Percentiles rank a stretch among this genome's conserved stretches.
These are phyloP conservation scores for Solanum gandarillasii DNA, from an alignment of 257 asterid species.

Conservation along the genomic window DNA sequence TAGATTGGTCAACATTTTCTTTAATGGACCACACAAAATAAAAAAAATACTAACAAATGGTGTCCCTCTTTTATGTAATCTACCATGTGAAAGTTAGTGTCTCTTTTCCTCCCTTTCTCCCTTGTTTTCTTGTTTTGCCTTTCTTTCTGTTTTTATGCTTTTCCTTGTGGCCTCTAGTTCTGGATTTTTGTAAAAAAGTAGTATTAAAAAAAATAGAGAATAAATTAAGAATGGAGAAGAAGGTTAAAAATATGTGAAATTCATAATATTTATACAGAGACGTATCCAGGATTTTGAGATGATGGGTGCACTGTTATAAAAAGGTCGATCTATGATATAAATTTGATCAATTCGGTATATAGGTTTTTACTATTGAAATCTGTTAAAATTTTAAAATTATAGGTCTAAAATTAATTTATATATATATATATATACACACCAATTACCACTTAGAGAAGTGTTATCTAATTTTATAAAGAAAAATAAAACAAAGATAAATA, in stretches of 20 bases:
- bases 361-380: too few species aligned
- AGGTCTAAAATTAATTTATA: too few species aligned
- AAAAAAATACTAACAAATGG: neutral
- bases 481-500: too few species aligned
- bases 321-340: too few species aligned
- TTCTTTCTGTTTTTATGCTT: neutral
- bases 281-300: too few species aligned
- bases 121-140: neutral
- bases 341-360: too few species aligned
- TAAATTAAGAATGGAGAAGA: neutral
- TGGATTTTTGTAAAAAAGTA: neutral
- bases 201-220: neutral
- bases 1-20: neutral
- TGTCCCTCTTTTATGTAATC: neutral
- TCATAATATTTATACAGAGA: neutral
- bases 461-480: too few species aligned
- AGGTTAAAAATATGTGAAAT: neutral
- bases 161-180: neutral
- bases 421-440: too few species aligned
- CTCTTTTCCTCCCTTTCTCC: neutral
- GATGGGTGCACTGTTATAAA: too few species aligned
- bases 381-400: too few species aligned
- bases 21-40: neutral
- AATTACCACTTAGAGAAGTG: too few species aligned
- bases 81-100: neutral